A percentile compares a stretch with the other conserved stretches of the same genome.
These are phyloP conservation scores for Cyberlindnera lachancei DNA, from an alignment of 805 yeast species.

Conservation along the genomic window DNA sequence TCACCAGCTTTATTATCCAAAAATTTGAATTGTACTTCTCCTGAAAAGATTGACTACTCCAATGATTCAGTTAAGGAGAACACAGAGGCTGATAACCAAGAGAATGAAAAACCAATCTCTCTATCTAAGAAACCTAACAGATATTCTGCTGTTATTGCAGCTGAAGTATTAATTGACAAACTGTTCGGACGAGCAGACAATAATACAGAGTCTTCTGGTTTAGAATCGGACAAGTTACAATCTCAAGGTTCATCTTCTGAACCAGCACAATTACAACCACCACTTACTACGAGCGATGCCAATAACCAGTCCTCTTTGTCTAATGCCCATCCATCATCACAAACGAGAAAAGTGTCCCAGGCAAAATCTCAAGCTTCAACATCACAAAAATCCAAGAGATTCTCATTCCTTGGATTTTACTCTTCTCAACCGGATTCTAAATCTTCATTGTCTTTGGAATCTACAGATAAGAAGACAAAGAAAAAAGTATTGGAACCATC, in stretches of 20 bases:
- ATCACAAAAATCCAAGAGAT: slow-evolving; percentile 27
- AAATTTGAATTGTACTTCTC: neutral
- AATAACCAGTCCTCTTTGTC: slow-evolving; percentile 2
- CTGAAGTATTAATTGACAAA: slow-evolving; percentile 23
- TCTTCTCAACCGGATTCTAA: slow-evolving; percentile 10
- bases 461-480: slow-evolving; percentile 6
- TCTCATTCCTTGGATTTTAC: slow-evolving; percentile 34
- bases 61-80: no score
- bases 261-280: slow-evolving; percentile 1
- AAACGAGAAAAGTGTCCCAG: slow-evolving; percentile 9
- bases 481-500: slow-evolving; percentile 21
- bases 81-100: neutral
- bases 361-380: slow-evolving; percentile 4
- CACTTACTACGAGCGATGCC: slow-evolving; percentile 11
- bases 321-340: slow-evolving; percentile 1
- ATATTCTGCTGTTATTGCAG: slow-evolving; percentile 24
- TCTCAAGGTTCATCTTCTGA: slow-evolving; percentile 9
- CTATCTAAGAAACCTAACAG: slow-evolving; percentile 16
- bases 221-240: neutral
- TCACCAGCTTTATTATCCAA: slow-evolving; percentile 15
- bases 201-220: neutral
- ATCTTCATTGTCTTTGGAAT: slow-evolving; percentile 6
- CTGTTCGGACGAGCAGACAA: slow-evolving; percentile 16
- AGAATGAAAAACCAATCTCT: slow-evolving; percentile 2
- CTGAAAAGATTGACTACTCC: no score